Evolutionary conservation across 805 yeast species (phyloP).

Genomic region (Kodamaea fukazawae): DNA sequence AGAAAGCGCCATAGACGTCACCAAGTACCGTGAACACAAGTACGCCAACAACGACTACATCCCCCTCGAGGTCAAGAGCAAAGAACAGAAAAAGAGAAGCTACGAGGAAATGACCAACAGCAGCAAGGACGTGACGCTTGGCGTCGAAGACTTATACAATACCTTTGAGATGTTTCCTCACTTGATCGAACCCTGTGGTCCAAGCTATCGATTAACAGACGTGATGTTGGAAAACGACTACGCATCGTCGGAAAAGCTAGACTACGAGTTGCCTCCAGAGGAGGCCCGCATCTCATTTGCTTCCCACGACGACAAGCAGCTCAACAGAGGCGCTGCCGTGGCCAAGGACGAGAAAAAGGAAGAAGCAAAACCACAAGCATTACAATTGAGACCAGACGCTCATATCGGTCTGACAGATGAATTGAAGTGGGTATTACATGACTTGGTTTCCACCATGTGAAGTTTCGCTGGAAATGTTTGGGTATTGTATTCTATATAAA

Average conservation of each 20-base stretch:
- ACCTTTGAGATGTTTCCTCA: constrained; percentile 65
- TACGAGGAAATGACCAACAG: constrained; percentile 13
- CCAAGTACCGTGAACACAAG: constrained; percentile 55
- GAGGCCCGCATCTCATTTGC: constrained; percentile 1
- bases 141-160: constrained; percentile 66
- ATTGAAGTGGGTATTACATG: constrained; percentile 68
- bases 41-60: constrained; percentile 37
- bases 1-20: constrained; percentile 71
- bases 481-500: too few relatives aligned
- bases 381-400: constrained; percentile 19
- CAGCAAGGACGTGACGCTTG: constrained; percentile 39
- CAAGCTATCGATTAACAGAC: constrained; percentile 48
- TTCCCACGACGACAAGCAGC: constrained; percentile 1
- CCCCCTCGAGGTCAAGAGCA: constrained; percentile 15
- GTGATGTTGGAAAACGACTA: constrained; percentile 22
- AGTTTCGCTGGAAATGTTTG: background rate
- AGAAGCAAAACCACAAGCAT: constrained; percentile 8
- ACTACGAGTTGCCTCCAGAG: constrained; percentile 31
- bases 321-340: background rate
- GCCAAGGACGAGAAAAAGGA: constrained; percentile 8
- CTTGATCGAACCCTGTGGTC: constrained; percentile 65
- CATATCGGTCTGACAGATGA: constrained; percentile 65
- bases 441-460: constrained; percentile 48
- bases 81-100: constrained; percentile 20
- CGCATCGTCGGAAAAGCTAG: constrained; percentile 12